Evolutionary conservation across 1,284 basidiomycete species (phyloP).

Genomic region (Fomitopsis palustris): DNA sequence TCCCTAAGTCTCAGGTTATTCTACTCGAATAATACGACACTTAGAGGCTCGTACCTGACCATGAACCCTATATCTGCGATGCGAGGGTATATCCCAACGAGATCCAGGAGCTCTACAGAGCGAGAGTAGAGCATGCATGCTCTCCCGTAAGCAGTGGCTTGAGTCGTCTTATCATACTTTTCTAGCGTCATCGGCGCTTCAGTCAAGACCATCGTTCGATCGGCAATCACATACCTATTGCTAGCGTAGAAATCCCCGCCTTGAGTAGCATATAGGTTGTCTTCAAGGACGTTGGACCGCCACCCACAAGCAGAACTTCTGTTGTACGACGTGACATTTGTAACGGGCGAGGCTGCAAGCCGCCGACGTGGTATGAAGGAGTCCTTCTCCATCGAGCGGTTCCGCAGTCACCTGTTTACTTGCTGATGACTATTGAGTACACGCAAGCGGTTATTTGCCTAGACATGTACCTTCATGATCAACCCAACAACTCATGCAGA

Average conservation of each 20-base stretch:
- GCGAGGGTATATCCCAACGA: neutral
- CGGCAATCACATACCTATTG: neutral
- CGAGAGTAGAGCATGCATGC: conserved; percentile 5
- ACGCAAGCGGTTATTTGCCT: too few species aligned
- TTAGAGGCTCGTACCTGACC: neutral
- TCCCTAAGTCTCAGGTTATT: neutral
- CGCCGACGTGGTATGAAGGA: too few species aligned
- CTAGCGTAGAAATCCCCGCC: neutral
- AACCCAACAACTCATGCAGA: too few species aligned
- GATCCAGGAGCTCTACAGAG: conserved; percentile 5
- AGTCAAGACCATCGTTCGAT: neutral
- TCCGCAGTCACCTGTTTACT: too few species aligned
- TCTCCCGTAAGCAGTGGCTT: conserved; percentile 4
- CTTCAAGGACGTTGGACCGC: conserved; percentile 4
- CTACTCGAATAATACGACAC: neutral
- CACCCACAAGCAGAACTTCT: conserved; percentile 6
- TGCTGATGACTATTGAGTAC: too few species aligned
- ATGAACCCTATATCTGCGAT: conserved; percentile 7
- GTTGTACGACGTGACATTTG: neutral
- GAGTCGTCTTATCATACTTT: neutral
- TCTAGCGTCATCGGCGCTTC: neutral
- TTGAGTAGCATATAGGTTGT: conserved; percentile 1
- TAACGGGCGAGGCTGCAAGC: too few species aligned
- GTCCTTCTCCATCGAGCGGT: too few species aligned
- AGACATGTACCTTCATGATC: too few species aligned